Conservation (phyloP, 78 protist genomes). For the Pelomyxa schiedti region DNA sequence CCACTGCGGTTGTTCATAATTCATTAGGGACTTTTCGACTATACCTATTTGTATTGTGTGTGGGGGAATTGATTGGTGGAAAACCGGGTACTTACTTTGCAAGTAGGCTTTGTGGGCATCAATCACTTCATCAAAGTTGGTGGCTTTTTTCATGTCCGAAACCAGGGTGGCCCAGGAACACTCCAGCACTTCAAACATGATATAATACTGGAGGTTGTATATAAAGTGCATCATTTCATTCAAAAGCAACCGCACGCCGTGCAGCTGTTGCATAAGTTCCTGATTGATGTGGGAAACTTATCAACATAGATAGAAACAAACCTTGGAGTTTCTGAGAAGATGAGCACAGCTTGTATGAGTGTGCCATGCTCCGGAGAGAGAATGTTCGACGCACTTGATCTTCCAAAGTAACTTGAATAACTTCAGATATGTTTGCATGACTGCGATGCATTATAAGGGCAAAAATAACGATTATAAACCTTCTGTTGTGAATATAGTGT, state of each 20-base stretch:
- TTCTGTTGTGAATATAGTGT: constrained; percentile 17
- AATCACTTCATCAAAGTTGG: constrained; percentile 37
- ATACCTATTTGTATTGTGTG: too few species aligned
- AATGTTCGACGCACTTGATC: constrained; percentile 44
- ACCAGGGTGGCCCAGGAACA: constrained; percentile 34
- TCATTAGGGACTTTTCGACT: too few species aligned
- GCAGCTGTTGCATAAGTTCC: too few species aligned
- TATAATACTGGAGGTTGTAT: constrained; percentile 39
- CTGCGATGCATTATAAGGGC: not conserved
- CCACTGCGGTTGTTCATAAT: too few species aligned
- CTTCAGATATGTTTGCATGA: constrained; percentile 11
- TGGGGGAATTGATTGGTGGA: too few species aligned
- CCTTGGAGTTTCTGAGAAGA: constrained; percentile 16
- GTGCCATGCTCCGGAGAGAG: constrained; percentile 22
- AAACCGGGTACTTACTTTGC: constrained; percentile 7
- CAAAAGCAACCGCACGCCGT: too few species aligned
- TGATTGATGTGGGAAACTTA: too few species aligned
- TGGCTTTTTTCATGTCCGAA: constrained; percentile 2
- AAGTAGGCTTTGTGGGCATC: constrained; percentile 32
- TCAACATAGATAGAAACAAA: too few species aligned
- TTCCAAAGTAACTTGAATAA: constrained; percentile 43
- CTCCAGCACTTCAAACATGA: constrained; percentile 62
- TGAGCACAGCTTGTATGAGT: constrained; percentile 18
- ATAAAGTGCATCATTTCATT: constrained; percentile 50
- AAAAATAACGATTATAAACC: not conserved